Evolutionary conservation across 768 basidiomycete genomes (phyloP).

Genomic region (Kwoniella dejecticola): DNA sequence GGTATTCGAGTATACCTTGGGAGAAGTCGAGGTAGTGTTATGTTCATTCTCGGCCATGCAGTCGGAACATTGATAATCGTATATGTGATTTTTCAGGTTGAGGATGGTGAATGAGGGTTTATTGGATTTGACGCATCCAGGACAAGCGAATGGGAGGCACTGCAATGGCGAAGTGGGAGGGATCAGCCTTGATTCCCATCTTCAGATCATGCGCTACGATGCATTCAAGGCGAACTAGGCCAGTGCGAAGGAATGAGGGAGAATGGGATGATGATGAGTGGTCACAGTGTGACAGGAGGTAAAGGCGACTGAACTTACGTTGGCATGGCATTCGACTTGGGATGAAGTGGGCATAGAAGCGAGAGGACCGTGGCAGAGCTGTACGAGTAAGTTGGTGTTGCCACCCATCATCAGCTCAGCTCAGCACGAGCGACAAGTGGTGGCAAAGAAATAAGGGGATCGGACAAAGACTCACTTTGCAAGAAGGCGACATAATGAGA

Average conservation of each 20-base stretch:
- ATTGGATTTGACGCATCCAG: conserved; percentile 20
- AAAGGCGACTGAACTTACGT: conserved; percentile 26
- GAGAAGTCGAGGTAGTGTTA: not conserved
- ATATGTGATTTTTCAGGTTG: conserved; percentile 27
- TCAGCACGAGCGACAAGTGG: too few relatives aligned
- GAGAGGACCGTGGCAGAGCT: conserved; percentile 33
- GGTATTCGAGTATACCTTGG: too few relatives aligned
- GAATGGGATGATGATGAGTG: too few relatives aligned
- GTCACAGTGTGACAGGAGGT: too few relatives aligned
- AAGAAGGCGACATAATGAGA: conserved; percentile 10
- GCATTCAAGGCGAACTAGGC: too few relatives aligned
- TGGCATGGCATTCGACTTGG: conserved; percentile 25
- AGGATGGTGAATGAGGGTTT: conserved; percentile 21
- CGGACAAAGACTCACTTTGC: conserved; percentile 22
- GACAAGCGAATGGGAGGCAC: conserved; percentile 32
- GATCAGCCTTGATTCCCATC: too few relatives aligned
- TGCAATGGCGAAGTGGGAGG: not conserved
- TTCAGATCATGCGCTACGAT: too few relatives aligned
- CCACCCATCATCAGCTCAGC: too few relatives aligned
- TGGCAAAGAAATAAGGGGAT: too few relatives aligned
- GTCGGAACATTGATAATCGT: conserved; percentile 25
- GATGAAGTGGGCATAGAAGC: conserved; percentile 15
- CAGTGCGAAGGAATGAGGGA: too few relatives aligned
- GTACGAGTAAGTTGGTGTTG: not conserved
- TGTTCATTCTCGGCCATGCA: conserved; percentile 17